Evolutionary conservation across 1,284 basidiomycete species (phyloP).

Genomic region (Vanrija sp.): DNA sequence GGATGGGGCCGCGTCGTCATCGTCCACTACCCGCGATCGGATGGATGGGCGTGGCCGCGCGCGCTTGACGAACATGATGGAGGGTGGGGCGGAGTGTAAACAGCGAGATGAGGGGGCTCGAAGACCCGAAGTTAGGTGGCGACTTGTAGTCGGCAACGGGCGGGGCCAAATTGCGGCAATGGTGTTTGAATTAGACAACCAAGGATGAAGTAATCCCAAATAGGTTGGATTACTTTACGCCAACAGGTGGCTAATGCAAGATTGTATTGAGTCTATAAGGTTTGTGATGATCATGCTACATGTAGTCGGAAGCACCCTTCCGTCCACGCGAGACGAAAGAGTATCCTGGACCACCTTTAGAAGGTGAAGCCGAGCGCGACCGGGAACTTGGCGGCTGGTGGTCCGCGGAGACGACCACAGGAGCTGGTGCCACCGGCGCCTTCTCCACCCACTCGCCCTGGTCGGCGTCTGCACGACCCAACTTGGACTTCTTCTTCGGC

Average conservation of each 20-base stretch:
- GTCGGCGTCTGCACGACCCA: constrained; percentile 36
- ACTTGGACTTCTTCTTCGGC: constrained; percentile 43
- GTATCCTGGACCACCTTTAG: not conserved
- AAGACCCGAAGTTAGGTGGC: not conserved
- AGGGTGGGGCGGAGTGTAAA: not conserved
- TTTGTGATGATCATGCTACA: constrained; percentile 21
- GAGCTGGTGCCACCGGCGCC: constrained; percentile 16
- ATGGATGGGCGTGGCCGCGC: constrained; percentile 39
- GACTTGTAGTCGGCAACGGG: constrained; percentile 1
- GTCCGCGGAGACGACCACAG: not conserved
- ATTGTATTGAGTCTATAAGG: too few species aligned
- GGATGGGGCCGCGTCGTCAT: constrained; percentile 20
- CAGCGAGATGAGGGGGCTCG: not conserved
- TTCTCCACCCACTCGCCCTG: constrained; percentile 56
- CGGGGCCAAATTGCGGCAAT: constrained; percentile 7
- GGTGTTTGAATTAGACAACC: too few species aligned
- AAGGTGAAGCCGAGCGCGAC: not conserved
- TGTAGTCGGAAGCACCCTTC: constrained; percentile 45
- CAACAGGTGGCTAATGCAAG: too few species aligned
- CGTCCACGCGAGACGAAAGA: constrained; percentile 5
- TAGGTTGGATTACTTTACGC: too few species aligned
- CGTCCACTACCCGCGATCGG: constrained; percentile 31
- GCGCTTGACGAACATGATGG: constrained; percentile 45
- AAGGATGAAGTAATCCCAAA: too few species aligned
- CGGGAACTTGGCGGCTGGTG: not conserved